A percentile compares a stretch with the other conserved stretches of the same genome.
Conservation (phyloP, 192 early-diverging fungal species). For the Linderina pennispora region DNA sequence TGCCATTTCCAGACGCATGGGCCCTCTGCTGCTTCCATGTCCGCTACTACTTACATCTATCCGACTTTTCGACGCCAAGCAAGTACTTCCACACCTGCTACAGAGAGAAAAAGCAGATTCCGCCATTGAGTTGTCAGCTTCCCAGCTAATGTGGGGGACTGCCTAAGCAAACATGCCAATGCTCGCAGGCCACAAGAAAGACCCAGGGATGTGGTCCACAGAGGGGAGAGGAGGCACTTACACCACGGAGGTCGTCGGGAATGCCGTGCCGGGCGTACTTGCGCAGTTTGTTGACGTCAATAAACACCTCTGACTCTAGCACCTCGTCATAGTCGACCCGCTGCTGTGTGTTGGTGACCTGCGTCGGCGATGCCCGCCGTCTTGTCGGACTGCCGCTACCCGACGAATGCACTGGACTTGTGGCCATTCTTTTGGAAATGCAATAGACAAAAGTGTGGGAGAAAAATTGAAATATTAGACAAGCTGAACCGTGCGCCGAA, state of each 20-base stretch:
- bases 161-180: no score
- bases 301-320: conserved; percentile 71
- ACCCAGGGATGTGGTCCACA: no score
- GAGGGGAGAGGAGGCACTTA: no score
- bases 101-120: neutral
- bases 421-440: conserved; percentile 27
- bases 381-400: conserved; percentile 36
- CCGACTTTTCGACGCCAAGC: conserved; percentile 73
- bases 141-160: no score
- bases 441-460: no score
- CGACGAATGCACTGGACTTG: conserved; percentile 42
- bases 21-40: no score
- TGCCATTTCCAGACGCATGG: no score
- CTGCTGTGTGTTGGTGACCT: conserved; percentile 41
- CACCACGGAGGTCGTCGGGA: conserved; percentile 69
- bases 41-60: conserved; percentile 52
- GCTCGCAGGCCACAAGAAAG: no score
- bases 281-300: conserved; percentile 76
- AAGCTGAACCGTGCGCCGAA: no score
- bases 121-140: no score
- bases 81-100: conserved; percentile 85
- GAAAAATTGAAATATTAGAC: no score
- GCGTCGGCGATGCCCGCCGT: conserved; percentile 38
- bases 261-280: conserved; percentile 72
- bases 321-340: conserved; percentile 64